phyloP scores from a whole-genome alignment of 768 basidiomycete genomes.

The Lactarius sanguifluus region DNA sequence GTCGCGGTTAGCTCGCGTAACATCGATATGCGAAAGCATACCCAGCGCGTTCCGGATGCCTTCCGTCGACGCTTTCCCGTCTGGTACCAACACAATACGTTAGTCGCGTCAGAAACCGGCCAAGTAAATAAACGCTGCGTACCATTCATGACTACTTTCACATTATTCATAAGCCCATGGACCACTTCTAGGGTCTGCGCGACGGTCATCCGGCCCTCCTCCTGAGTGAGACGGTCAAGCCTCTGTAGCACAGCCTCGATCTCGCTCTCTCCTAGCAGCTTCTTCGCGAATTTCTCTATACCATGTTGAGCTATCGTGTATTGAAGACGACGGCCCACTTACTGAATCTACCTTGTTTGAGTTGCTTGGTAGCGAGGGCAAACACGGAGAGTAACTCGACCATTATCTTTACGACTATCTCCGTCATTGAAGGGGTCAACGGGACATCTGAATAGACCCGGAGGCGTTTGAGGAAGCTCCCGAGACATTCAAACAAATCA shows the following conservation, averaged over 20 bases:
- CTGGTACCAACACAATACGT: too few relatives aligned
- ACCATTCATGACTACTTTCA: too few relatives aligned
- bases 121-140: too few relatives aligned
- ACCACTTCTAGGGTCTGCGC: too few relatives aligned
- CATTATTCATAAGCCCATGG: too few relatives aligned
- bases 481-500: conserved; percentile 8
- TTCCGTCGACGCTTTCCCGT: too few relatives aligned
- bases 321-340: background rate
- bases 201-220: too few relatives aligned
- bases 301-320: background rate
- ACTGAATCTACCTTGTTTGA: conserved; percentile 9
- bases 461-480: conserved; percentile 8
- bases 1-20: too few relatives aligned
- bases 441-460: conserved; percentile 1
- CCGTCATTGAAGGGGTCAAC: background rate
- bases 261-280: conserved; percentile 10
- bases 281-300: conserved; percentile 8
- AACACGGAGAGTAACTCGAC: conserved; percentile 1
- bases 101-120: too few relatives aligned
- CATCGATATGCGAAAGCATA: too few relatives aligned
- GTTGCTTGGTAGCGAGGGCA: conserved; percentile 9
- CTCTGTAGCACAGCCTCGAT: background rate
- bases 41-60: too few relatives aligned
- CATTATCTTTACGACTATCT: background rate
- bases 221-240: too few relatives aligned